A percentile compares a stretch with the other conserved stretches of the same genome.
Conservation (phyloP, 306 rosid genomes). For the Vicia sativa region DNA sequence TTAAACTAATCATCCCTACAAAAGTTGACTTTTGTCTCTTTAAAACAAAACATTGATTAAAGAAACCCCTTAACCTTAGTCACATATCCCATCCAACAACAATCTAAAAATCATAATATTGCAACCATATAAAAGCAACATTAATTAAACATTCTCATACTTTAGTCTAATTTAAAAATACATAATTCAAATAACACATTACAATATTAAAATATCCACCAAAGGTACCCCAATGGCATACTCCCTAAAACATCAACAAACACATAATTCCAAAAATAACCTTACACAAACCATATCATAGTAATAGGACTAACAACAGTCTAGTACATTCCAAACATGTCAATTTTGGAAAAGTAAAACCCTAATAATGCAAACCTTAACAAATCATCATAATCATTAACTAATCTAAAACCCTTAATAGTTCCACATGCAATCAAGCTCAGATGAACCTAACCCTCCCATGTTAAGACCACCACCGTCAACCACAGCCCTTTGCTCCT, state of each 20-base stretch:
- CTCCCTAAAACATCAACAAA: not conserved
- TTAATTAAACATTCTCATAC: not conserved
- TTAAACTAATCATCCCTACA: not conserved
- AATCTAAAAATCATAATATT: not conserved
- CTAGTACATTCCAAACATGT: not conserved
- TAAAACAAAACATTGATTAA: not conserved
- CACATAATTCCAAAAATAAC: constrained; percentile 14
- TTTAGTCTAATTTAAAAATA: not conserved
- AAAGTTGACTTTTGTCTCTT: not conserved
- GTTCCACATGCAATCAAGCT: constrained; percentile 90
- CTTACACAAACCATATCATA: not conserved
- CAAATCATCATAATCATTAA: not conserved
- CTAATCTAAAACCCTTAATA: constrained; percentile 25
- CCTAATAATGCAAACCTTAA: not conserved
- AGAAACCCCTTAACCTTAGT: not conserved
- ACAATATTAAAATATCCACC: not conserved
- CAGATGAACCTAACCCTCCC: constrained; percentile 50
- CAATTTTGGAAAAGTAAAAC: not conserved
- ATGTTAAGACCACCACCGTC: constrained; percentile 34
- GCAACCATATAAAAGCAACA: too few relatives aligned
- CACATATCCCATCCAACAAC: not conserved
- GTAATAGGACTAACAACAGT: not conserved
- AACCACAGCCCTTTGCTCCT: constrained; percentile 40
- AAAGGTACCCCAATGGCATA: not conserved
- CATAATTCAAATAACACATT: not conserved